Conservation (phyloP, 192 early-diverging fungal genomes). For the Backusella parvicylindrica region DNA sequence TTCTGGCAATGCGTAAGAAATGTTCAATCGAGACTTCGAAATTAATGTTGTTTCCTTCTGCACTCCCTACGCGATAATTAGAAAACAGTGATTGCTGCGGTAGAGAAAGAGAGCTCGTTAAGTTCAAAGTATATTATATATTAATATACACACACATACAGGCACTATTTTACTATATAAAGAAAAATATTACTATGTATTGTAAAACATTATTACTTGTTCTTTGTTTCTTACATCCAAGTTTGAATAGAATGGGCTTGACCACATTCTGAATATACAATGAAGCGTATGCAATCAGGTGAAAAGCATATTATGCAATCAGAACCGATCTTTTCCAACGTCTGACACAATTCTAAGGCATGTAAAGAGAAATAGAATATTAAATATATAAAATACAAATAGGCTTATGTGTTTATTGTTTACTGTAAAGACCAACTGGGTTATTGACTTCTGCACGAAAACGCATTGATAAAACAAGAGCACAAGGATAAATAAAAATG, state of each 20-base stretch:
- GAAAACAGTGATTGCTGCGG: neutral
- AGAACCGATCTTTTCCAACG: neutral
- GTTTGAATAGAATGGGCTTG: neutral
- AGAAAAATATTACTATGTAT: neutral
- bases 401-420: neutral
- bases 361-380: neutral
- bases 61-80: neutral
- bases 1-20: neutral
- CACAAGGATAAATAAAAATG: neutral
- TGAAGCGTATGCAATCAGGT: conserved; percentile 1
- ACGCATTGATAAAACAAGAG: conserved; percentile 41
- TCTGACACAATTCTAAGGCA: neutral
- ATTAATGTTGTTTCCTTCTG: neutral
- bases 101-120: neutral
- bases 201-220: neutral
- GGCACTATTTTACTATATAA: neutral
- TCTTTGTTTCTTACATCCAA: neutral
- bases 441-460: conserved; percentile 50
- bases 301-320: neutral
- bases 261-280: neutral
- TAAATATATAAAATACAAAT: neutral
- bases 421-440: conserved; percentile 9
- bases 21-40: neutral
- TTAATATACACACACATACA: neutral
- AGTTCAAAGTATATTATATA: neutral